phyloP scores from a whole-genome alignment of 441 rosid species.

The Hura crepitans region DNA sequence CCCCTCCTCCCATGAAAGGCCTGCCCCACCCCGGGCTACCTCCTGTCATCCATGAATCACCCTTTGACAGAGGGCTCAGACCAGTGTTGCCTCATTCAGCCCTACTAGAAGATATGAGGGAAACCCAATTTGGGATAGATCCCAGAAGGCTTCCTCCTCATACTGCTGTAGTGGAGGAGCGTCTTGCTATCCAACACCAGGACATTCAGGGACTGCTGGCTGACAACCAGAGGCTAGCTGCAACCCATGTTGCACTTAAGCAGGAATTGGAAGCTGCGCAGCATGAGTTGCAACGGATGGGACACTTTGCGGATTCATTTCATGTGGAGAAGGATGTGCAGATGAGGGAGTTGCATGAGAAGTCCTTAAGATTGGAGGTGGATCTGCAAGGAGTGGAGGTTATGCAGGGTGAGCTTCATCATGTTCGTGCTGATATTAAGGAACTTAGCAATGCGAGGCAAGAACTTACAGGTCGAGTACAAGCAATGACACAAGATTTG shows the following conservation, averaged over 20 bases:
- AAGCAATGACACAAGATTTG: constrained; percentile 66
- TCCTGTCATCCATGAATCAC: constrained; percentile 25
- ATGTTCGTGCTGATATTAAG: constrained; percentile 64
- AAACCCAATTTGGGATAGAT: constrained; percentile 53
- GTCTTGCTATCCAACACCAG: constrained; percentile 71
- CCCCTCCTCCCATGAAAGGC: constrained; percentile 54
- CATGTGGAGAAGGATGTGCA: constrained; percentile 70
- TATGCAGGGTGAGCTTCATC: constrained; percentile 57
- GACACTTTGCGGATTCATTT: constrained; percentile 58
- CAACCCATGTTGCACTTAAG: constrained; percentile 87
- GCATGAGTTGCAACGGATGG: constrained; percentile 66
- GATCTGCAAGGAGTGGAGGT: constrained; percentile 69
- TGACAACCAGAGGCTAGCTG: constrained; percentile 80
- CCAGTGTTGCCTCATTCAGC: constrained; percentile 52
- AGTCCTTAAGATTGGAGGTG: constrained; percentile 53
- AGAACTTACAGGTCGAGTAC: constrained; percentile 70
- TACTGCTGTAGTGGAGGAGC: constrained; percentile 63
- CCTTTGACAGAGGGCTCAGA: constrained; percentile 49
- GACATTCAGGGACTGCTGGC: constrained; percentile 81
- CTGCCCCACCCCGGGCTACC: constrained; percentile 47
- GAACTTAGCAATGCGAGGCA: constrained; percentile 63
- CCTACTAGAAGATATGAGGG: constrained; percentile 60
- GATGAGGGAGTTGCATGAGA: constrained; percentile 86
- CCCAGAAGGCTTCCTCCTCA: constrained; percentile 63
- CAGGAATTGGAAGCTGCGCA: constrained; percentile 86